phyloP scores from a whole-genome alignment of 192 early-diverging fungal species.

The Rhizoclosmatium sp. region DNA sequence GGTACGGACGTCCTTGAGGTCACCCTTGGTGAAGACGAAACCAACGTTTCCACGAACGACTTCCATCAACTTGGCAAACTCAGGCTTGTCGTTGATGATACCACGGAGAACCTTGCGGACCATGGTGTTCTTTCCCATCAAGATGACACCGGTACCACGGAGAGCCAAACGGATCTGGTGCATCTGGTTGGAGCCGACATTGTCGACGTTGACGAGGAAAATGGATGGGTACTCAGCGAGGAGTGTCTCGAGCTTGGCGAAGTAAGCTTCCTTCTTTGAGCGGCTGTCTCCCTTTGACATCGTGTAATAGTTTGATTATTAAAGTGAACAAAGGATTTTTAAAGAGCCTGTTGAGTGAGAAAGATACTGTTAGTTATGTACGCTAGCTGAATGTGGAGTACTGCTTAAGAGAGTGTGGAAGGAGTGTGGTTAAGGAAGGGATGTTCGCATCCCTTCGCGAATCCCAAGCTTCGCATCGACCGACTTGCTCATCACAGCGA shows the following conservation, averaged over 20 bases:
- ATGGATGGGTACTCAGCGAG: slow-evolving; percentile 94
- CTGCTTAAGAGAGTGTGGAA: neutral
- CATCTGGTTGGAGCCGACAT: slow-evolving; percentile 99
- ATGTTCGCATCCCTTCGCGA: neutral
- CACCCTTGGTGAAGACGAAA: slow-evolving; percentile 99
- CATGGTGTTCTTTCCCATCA: slow-evolving; percentile 99
- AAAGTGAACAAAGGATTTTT: slow-evolving; percentile 52
- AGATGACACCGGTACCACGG: slow-evolving; percentile 89
- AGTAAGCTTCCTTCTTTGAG: slow-evolving; percentile 95
- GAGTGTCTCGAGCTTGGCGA: slow-evolving; percentile 87
- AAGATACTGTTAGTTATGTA: neutral
- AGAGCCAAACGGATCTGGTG: slow-evolving; percentile 88
- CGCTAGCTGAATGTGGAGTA: no score
- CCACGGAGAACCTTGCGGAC: slow-evolving; percentile 78
- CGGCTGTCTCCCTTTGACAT: slow-evolving; percentile 98
- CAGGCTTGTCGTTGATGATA: slow-evolving; percentile 74
- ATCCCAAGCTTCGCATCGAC: neutral
- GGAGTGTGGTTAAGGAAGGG: neutral
- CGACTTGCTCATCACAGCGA: neutral
- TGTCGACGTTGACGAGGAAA: slow-evolving; percentile 99
- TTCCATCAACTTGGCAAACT: slow-evolving; percentile 84
- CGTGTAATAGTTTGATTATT: slow-evolving; percentile 50
- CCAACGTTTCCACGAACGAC: slow-evolving; percentile 96
- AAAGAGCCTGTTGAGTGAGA: slow-evolving; percentile 37
- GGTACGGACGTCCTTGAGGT: slow-evolving; percentile 94